Evolutionary conservation across 2,329 filamentous ascomycete species (phyloP).

Genomic region (Alternaria tenuissima): DNA sequence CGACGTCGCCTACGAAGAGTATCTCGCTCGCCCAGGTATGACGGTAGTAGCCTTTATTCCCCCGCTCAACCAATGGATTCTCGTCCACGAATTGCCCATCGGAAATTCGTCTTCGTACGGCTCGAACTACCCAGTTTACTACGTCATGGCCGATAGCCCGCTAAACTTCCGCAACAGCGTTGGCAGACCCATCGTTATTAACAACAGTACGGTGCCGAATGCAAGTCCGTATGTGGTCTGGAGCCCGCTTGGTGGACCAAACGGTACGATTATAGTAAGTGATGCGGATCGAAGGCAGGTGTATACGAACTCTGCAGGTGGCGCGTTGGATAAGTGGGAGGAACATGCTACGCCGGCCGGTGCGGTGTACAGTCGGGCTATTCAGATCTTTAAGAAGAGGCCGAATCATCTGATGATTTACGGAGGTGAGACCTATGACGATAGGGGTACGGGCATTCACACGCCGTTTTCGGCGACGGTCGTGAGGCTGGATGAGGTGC

Average conservation of each 20-base stretch:
- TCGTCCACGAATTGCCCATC: conserved; percentile 31
- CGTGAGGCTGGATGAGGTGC: conserved; percentile 10
- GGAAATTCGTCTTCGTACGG: conserved; percentile 25
- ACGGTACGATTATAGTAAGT: conserved; percentile 31
- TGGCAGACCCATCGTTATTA: conserved; percentile 27
- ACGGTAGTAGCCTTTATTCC: conserved; percentile 30
- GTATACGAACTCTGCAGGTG: conserved; percentile 27
- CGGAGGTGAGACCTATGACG: conserved; percentile 29
- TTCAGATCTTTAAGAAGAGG: conserved; percentile 27
- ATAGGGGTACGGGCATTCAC: conserved; percentile 12
- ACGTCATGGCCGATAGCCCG: conserved; percentile 30
- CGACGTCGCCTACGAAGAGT: conserved; percentile 15
- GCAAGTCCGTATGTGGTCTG: conserved; percentile 32
- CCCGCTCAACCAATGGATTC: conserved; percentile 32
- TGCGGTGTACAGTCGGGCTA: conserved; percentile 26
- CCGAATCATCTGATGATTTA: conserved; percentile 28
- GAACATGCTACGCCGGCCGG: conserved; percentile 30
- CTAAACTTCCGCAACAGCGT: conserved; percentile 24
- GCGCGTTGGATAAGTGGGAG: conserved; percentile 29
- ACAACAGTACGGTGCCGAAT: conserved; percentile 28
- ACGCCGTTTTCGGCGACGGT: conserved; percentile 27
- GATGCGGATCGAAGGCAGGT: conserved; percentile 29
- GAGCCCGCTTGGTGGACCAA: conserved; percentile 31
- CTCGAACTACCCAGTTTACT: conserved; percentile 33
- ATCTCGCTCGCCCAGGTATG: conserved; percentile 34